These are phyloP conservation scores for Cochlearia excelsa DNA, from an alignment of 345 rosid species.

Conservation along the genomic window DNA sequence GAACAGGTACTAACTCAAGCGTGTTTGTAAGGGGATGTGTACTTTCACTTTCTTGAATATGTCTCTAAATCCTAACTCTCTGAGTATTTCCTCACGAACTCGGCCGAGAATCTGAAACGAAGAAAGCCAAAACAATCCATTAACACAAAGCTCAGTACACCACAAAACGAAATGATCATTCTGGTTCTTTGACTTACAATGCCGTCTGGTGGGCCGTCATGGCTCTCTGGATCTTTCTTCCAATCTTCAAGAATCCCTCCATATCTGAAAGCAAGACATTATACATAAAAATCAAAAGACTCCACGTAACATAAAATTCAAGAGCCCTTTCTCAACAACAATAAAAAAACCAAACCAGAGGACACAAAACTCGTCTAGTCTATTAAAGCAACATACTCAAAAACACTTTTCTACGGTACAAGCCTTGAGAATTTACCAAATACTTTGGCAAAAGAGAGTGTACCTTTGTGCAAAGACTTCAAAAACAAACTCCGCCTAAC, in stretches of 20 bases:
- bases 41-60: slow-evolving; percentile 98
- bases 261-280: slow-evolving; percentile 40
- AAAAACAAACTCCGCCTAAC: too few relatives aligned
- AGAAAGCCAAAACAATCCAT: slow-evolving; percentile 18
- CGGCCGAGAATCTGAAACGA: slow-evolving; percentile 78
- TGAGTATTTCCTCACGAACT: slow-evolving; percentile 75
- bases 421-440: too few relatives aligned
- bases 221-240: slow-evolving; percentile 95
- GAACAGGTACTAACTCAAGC: too few relatives aligned
- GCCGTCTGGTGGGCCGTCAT: slow-evolving; percentile 95
- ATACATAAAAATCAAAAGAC: too few relatives aligned
- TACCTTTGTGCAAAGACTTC: too few relatives aligned
- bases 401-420: too few relatives aligned
- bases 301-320: too few relatives aligned
- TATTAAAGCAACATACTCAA: too few relatives aligned
- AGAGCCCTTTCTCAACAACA: too few relatives aligned
- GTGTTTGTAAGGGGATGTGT: not conserved
- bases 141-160: slow-evolving; percentile 13
- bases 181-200: slow-evolving; percentile 44
- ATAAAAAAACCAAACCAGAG: too few relatives aligned
- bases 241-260: slow-evolving; percentile 76
- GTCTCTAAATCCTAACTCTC: slow-evolving; percentile 93
- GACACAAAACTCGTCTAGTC: too few relatives aligned
- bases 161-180: not conserved
- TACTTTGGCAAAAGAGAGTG: too few relatives aligned